phyloP scores from a whole-genome alignment of 1,139 yeast genomes.

The Geotrichum bryndzae region DNA sequence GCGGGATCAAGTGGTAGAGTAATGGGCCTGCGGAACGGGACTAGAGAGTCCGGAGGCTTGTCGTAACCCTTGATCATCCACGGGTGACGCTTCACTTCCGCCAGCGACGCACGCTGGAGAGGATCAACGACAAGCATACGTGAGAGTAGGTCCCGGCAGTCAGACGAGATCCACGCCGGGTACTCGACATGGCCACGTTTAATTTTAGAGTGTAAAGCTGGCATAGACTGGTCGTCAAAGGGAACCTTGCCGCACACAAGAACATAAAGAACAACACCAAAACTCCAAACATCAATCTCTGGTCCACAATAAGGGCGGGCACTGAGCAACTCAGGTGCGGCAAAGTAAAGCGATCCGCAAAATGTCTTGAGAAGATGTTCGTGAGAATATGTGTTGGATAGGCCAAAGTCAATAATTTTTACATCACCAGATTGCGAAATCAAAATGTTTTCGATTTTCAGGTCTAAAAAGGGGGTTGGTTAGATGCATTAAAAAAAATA shows the following conservation, averaged over 20 bases:
- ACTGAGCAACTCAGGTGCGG: slow-evolving; percentile 92
- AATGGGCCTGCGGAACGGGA: slow-evolving; percentile 75
- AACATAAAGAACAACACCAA: slow-evolving; percentile 92
- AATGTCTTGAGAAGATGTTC: slow-evolving; percentile 76
- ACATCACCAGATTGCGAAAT: slow-evolving; percentile 91
- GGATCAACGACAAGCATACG: slow-evolving; percentile 94
- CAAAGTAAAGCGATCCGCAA: slow-evolving; percentile 96
- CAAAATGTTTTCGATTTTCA: slow-evolving; percentile 94
- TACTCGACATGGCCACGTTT: slow-evolving; percentile 90
- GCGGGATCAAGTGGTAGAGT: slow-evolving; percentile 63
- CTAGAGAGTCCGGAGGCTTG: slow-evolving; percentile 58
- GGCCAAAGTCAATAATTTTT: slow-evolving; percentile 92
- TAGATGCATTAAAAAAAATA: not conserved
- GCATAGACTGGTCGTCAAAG: slow-evolving; percentile 91
- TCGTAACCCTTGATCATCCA: slow-evolving; percentile 95
- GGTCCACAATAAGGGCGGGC: slow-evolving; percentile 95
- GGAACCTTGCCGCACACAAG: slow-evolving; percentile 97
- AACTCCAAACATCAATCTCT: slow-evolving; percentile 97
- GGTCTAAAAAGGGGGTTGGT: slow-evolving; percentile 41
- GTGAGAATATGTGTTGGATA: slow-evolving; percentile 78
- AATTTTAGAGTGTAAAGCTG: slow-evolving; percentile 88
- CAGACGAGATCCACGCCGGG: slow-evolving; percentile 74
- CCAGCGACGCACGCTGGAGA: slow-evolving; percentile 64
- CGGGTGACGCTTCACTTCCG: slow-evolving; percentile 80
- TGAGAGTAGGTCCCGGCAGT: slow-evolving; percentile 75